Evolutionary conservation across 345 rosid genomes (phyloP).

Genomic region (Luvunga scandens): DNA sequence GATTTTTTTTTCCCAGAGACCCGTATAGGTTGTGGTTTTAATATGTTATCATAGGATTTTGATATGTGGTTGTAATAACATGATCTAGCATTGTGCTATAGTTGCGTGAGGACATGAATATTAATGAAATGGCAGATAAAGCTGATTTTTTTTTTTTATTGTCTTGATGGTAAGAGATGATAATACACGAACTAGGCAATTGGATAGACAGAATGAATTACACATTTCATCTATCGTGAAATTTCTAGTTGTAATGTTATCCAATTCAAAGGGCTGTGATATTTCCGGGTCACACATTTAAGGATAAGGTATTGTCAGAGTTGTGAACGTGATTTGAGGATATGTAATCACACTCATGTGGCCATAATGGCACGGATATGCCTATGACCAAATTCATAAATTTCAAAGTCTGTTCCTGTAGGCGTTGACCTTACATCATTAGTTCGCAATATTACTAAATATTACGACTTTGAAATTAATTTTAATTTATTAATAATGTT

Average conservation of each 20-base stretch:
- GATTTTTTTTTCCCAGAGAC: background rate
- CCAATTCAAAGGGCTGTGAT: slow-evolving; percentile 19
- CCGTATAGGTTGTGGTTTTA: background rate
- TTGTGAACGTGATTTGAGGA: background rate
- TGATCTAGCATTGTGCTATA: background rate
- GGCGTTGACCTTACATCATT: background rate
- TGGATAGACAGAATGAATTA: background rate
- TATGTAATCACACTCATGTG: background rate
- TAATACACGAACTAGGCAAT: background rate
- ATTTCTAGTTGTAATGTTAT: slow-evolving; percentile 6
- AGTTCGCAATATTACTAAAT: no score
- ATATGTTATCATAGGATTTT: background rate
- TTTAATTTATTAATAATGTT: background rate
- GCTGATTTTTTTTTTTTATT: background rate
- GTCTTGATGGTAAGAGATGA: background rate
- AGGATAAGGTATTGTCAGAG: slow-evolving; percentile 26
- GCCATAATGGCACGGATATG: background rate
- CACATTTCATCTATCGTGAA: background rate
- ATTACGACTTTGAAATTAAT: background rate
- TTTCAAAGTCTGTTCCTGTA: background rate
- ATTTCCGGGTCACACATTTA: slow-evolving; percentile 8
- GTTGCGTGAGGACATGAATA: background rate
- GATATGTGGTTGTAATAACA: background rate
- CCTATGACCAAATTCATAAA: background rate
- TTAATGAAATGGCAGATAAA: background rate